Base-by-base conservation (phyloP, 2,329 filamentous ascomycete genomes). In the Neonectria coccinea region DNA sequence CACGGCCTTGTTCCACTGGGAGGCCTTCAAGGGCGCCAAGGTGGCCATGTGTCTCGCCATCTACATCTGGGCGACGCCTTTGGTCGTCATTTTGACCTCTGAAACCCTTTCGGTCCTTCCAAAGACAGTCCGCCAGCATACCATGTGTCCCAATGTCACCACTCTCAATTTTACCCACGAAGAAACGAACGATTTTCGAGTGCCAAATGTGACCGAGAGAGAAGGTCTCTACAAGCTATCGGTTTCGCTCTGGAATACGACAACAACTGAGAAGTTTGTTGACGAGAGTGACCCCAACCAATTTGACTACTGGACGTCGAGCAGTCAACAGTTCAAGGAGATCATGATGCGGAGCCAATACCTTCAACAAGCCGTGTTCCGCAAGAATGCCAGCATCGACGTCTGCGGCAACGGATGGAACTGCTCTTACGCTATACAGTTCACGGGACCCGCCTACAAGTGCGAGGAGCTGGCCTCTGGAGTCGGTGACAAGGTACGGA, bases 381-480 rank as follows among this genome's bases (percentile, higher is more conserved):
- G 59, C 1, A 53, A 66, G 5, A 54, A 68, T 16, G 64, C 71
- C 1, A 44, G 62, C 2, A 2, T 31, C 0, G 61, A 72, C 1
- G 70, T 73, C n/a, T 73, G 71, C 9, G 71, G 71, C 4, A 25
- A n/a, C 9, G 71, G 71, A 7, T 73, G 71, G 71, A 72, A 73
- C 27, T 73, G 71, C 50, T 70, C 69, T 7, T 67, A 67, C 16
- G 59, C 53, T 0, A 62, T 73, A n/a, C 44, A 63, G 8, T 73
- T 73, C 27, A 50, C 56, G 16, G 71, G 53, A 5, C 71, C 71
- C 2, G 70, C 68, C 33, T 73, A 73, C 8, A 62, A 66, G 31
- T 73, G 71, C 10, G 20, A 61, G 7, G n/a, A 56, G 11, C 31
- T 72, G 7, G 71, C 68, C 10, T 62, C 52, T 2, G 69, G 64